phyloP scores from a whole-genome alignment of 176 grass and related monocot species.

The Oryza officinalis region DNA sequence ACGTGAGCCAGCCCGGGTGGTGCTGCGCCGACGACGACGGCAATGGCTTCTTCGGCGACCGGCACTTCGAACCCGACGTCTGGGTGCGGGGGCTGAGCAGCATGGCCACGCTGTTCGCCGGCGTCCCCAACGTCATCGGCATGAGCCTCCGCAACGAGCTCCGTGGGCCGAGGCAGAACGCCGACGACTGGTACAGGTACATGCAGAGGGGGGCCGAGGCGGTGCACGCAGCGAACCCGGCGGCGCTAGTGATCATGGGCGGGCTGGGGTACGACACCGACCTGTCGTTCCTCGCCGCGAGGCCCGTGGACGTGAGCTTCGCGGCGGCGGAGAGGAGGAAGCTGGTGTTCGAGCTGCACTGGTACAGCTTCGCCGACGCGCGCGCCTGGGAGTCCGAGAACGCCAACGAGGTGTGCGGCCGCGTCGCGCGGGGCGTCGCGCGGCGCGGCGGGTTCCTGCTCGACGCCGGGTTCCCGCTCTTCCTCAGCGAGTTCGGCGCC shows the following conservation, averaged over 20 bases:
- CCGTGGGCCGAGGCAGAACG: conserved; percentile 67
- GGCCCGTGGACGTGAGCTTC: conserved; percentile 48
- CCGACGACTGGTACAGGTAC: conserved; percentile 71
- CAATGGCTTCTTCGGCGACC: conserved; percentile 85
- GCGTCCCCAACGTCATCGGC: conserved; percentile 51
- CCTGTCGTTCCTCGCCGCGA: conserved; percentile 49
- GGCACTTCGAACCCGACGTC: conserved; percentile 54
- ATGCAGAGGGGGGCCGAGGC: conserved; percentile 72
- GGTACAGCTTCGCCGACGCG: conserved; percentile 67
- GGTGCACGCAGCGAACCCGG: conserved; percentile 56
- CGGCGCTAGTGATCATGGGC: conserved; percentile 60
- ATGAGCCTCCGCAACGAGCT: conserved; percentile 58
- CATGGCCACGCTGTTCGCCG: conserved; percentile 67
- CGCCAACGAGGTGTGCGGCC: conserved; percentile 65
- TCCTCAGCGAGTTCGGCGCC: conserved; percentile 75
- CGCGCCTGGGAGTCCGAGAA: conserved; percentile 41
- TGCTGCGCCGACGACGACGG: conserved; percentile 61
- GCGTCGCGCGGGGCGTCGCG: conserved; percentile 20
- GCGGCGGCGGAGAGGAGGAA: conserved; percentile 1
- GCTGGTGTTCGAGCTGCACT: conserved; percentile 73
- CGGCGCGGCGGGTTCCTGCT: conserved; percentile 58
- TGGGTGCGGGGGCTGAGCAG: conserved; percentile 58
- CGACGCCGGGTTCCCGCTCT: conserved; percentile 44
- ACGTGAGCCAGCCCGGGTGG: conserved; percentile 30
- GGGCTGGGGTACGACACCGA: conserved; percentile 67